Conservation (phyloP, 2,329 filamentous ascomycete species). For the Aspergillus tamarii region DNA sequence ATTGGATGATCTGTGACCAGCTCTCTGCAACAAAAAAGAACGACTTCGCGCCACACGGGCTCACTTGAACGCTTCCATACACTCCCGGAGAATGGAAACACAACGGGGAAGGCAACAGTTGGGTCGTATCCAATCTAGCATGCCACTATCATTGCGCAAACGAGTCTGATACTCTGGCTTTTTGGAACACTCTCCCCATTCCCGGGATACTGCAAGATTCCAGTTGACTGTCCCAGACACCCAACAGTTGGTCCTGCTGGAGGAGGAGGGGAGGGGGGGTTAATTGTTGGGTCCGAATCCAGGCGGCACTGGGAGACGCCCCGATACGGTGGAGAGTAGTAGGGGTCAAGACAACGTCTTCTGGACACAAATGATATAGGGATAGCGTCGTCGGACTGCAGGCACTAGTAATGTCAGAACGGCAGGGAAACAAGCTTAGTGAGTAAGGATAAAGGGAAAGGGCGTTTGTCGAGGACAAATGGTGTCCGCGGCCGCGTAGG, state of each 20-base stretch:
- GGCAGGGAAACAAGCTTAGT: slow-evolving; percentile 11
- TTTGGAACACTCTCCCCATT: slow-evolving; percentile 31
- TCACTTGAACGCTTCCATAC: slow-evolving; percentile 22
- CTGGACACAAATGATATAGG: slow-evolving; percentile 12
- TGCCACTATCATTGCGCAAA: slow-evolving; percentile 32
- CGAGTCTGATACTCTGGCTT: slow-evolving; percentile 25
- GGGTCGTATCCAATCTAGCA: slow-evolving; percentile 23
- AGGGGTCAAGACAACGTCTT: slow-evolving; percentile 7
- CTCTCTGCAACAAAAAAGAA: slow-evolving; percentile 15
- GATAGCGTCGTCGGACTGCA: slow-evolving; percentile 19
- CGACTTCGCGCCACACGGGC: slow-evolving; percentile 22
- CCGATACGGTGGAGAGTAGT: slow-evolving; percentile 13
- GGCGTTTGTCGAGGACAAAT: slow-evolving; percentile 24
- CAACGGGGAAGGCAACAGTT: slow-evolving; percentile 17
- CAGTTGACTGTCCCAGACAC: slow-evolving; percentile 28
- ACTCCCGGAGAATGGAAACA: slow-evolving; percentile 17
- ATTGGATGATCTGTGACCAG: slow-evolving; percentile 10
- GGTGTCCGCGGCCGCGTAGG: slow-evolving; percentile 17
- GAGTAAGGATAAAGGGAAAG: slow-evolving; percentile 16
- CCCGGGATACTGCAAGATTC: slow-evolving; percentile 33
- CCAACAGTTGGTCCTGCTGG: slow-evolving; percentile 17
- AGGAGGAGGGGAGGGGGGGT: slow-evolving; percentile 17
- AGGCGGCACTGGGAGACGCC: slow-evolving; percentile 9
- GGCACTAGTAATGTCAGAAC: slow-evolving; percentile 16
- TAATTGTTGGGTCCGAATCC: slow-evolving; percentile 9